Evolutionary conservation across 257 asterid species (phyloP).

Genomic region (Penstemon eatonii): DNA sequence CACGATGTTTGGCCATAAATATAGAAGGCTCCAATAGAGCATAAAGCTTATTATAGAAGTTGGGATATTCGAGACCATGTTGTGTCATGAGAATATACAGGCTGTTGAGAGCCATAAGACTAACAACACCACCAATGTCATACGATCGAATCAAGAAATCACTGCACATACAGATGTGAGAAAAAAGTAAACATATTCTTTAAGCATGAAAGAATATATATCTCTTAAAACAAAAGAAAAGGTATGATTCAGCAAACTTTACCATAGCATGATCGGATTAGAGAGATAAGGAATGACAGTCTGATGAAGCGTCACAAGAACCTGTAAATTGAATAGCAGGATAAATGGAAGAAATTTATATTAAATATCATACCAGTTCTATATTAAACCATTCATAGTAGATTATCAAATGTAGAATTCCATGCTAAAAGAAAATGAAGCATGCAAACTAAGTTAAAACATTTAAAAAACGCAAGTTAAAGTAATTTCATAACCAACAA

Average conservation of each 20-base stretch:
- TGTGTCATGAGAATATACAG: conserved; percentile 85
- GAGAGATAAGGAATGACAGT: conserved; percentile 76
- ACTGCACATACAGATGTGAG: conserved; percentile 45
- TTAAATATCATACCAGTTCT: not conserved
- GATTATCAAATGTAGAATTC: not conserved
- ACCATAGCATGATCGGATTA: conserved; percentile 88
- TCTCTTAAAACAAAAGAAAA: not conserved
- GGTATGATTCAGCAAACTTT: conserved; percentile 20
- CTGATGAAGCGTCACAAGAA: conserved; percentile 76
- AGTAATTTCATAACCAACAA: conserved; percentile 10
- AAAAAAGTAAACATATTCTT: conserved; percentile 15
- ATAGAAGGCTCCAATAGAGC: conserved; percentile 84
- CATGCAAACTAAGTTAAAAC: conserved; percentile 7
- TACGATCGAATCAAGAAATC: conserved; percentile 93
- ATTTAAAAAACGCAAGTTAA: not conserved
- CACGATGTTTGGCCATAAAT: conserved; percentile 84
- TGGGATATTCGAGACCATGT: conserved; percentile 92
- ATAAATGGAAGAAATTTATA: conserved; percentile 10
- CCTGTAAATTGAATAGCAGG: conserved; percentile 45
- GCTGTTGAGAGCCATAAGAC: conserved; percentile 97
- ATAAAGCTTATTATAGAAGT: conserved; percentile 86
- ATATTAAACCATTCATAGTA: conserved; percentile 9
- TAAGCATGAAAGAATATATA: conserved; percentile 20
- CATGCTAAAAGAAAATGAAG: not conserved
- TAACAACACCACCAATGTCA: conserved; percentile 93